Evolutionary conservation across 768 basidiomycete species (phyloP).

Genomic region (Trametes punicea): DNA sequence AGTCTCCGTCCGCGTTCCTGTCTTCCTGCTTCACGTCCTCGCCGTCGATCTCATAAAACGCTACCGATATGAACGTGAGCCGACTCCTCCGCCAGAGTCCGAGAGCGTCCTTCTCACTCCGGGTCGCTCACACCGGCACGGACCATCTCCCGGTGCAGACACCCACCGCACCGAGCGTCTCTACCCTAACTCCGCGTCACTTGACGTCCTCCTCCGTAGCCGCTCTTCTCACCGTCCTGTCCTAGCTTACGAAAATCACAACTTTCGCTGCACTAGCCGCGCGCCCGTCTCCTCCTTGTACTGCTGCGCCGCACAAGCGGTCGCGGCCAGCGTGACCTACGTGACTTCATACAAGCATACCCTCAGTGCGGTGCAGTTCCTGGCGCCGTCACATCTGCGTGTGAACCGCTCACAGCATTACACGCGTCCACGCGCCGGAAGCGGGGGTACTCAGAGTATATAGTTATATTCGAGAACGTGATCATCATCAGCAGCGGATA

Average conservation of each 20-base stretch:
- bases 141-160: conserved; percentile 9
- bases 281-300: not conserved
- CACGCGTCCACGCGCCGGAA: not conserved
- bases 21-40: too few relatives aligned
- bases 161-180: not conserved
- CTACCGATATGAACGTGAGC: too few relatives aligned
- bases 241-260: conserved; percentile 3
- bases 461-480: conserved; percentile 5
- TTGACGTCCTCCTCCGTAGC: conserved; percentile 12
- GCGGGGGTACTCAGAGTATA: not conserved
- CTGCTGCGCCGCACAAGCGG: not conserved
- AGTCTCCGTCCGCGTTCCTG: not conserved
- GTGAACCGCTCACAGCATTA: not conserved
- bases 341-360: too few relatives aligned
- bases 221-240: conserved; percentile 2
- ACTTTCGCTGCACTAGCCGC: conserved; percentile 4
- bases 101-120: not conserved
- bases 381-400: not conserved
- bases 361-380: not conserved
- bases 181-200: conserved; percentile 24
- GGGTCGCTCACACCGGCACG: conserved; percentile 18
- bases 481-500: conserved; percentile 16
- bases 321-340: not conserved
- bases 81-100: too few relatives aligned
- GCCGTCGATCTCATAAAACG: too few relatives aligned